Conservation (phyloP, 306 rosid genomes). For the Fragaria vesca region DNA sequence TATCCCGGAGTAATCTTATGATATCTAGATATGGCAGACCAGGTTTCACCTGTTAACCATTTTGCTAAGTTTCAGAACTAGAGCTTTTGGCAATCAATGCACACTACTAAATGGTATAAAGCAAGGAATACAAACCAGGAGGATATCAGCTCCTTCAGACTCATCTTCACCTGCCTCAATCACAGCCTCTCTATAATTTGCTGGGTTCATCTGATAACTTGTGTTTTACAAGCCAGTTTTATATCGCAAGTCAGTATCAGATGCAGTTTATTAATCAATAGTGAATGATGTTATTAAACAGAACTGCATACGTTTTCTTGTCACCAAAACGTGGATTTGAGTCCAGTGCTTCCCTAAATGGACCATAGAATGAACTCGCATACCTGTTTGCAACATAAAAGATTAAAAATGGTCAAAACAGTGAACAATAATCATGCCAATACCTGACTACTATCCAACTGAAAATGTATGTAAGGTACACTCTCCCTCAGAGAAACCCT, state of each 20-base stretch:
- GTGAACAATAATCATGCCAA: conserved; percentile 10
- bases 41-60: conserved; percentile 76
- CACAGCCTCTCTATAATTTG: conserved; percentile 90
- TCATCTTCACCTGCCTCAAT: conserved; percentile 81
- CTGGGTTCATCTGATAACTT: conserved; percentile 97
- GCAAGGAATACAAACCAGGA: conserved; percentile 65
- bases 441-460: background rate
- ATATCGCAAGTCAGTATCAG: conserved; percentile 34
- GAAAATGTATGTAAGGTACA: background rate
- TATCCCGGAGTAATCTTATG: conserved; percentile 81
- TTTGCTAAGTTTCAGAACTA: conserved; percentile 6
- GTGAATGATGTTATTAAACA: conserved; percentile 14
- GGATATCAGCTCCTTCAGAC: conserved; percentile 96
- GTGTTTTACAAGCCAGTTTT: conserved; percentile 33
- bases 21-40: conserved; percentile 93
- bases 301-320: conserved; percentile 72
- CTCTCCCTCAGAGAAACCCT: background rate
- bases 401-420: background rate
- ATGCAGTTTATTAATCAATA: background rate
- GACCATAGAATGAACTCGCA: conserved; percentile 96
- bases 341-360: conserved; percentile 92
- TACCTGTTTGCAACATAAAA: conserved; percentile 51
- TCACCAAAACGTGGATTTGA: conserved; percentile 98
- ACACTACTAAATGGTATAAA: background rate
- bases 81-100: conserved; percentile 16